A percentile compares a stretch with the other conserved stretches of the same genome.
Conservation (phyloP, 805 yeast species). For the Candida broadrunensis region DNA sequence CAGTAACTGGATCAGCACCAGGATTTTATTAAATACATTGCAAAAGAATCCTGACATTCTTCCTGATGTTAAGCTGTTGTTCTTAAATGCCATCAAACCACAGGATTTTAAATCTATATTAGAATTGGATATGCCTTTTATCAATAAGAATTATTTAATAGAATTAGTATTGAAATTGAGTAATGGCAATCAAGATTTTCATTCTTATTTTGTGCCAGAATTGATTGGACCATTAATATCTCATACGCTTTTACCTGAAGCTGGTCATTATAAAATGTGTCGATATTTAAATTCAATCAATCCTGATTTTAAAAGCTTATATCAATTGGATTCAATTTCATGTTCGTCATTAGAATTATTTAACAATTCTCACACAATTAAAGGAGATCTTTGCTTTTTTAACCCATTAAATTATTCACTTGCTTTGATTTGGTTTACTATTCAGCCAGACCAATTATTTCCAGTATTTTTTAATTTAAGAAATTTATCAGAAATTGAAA, state of each 20-base stretch:
- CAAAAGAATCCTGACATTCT: not conserved
- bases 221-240: too few species aligned
- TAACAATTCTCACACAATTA: not conserved
- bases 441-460: not conserved
- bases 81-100: not conserved
- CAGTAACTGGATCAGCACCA: not conserved
- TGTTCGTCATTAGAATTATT: not conserved
- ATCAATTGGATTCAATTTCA: not conserved
- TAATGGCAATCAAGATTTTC: not conserved
- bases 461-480: too few species aligned
- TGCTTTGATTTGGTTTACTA: not conserved
- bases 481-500: too few species aligned
- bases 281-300: not conserved
- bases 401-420: not conserved
- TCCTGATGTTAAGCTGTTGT: not conserved
- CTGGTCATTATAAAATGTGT: not conserved
- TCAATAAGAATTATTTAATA: conserved; percentile 5
- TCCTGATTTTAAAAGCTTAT: not conserved
- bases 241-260: not conserved
- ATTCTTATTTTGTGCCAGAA: not conserved
- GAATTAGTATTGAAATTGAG: conserved; percentile 3
- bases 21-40: not conserved
- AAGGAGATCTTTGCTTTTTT: not conserved
- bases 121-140: conserved; percentile 3
- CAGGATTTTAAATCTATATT: not conserved